Percentiles rank a stretch among this genome's conserved stretches.
These are phyloP conservation scores for Phytopythium cucurbitacearum DNA, from an alignment of 352 stramenopile species.

Conservation along the genomic window DNA sequence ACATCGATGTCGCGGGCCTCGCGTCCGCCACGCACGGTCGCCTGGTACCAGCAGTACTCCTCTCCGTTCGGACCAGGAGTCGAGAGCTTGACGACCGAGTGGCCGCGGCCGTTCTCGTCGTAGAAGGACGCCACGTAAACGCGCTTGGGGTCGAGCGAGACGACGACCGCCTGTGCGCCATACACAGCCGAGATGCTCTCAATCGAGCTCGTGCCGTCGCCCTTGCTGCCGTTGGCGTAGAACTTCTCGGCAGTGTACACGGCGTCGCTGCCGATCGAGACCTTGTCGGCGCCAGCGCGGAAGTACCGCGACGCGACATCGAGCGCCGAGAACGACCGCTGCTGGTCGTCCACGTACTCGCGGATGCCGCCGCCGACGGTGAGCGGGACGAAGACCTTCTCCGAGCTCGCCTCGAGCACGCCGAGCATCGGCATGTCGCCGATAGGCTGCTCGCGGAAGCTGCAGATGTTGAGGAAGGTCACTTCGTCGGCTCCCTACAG, in stretches of 20 bases:
- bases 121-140: constrained; percentile 82
- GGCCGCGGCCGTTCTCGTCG: constrained; percentile 52
- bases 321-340: constrained; percentile 87
- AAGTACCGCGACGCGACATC: constrained; percentile 97
- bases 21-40: constrained; percentile 95
- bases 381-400: constrained; percentile 96
- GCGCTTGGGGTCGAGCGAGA: constrained; percentile 95
- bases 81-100: constrained; percentile 65
- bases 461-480: constrained; percentile 99
- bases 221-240: constrained; percentile 69
- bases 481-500: constrained; percentile 92
- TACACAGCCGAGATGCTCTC: constrained; percentile 96
- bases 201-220: constrained; percentile 87
- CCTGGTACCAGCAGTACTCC: constrained; percentile 97
- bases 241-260: constrained; percentile 92
- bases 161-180: constrained; percentile 96
- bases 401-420: constrained; percentile 93
- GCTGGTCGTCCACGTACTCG: constrained; percentile 91
- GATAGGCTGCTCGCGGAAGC: constrained; percentile 95
- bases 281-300: constrained; percentile 97
- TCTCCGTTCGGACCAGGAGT: constrained; percentile 91
- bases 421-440: constrained; percentile 96
- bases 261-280: constrained; percentile 96
- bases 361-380: constrained; percentile 98
- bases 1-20: constrained; percentile 88